Evolutionary conservation across 2,329 filamentous ascomycete species (phyloP).

Genomic region (Canariomyces notabilis): DNA sequence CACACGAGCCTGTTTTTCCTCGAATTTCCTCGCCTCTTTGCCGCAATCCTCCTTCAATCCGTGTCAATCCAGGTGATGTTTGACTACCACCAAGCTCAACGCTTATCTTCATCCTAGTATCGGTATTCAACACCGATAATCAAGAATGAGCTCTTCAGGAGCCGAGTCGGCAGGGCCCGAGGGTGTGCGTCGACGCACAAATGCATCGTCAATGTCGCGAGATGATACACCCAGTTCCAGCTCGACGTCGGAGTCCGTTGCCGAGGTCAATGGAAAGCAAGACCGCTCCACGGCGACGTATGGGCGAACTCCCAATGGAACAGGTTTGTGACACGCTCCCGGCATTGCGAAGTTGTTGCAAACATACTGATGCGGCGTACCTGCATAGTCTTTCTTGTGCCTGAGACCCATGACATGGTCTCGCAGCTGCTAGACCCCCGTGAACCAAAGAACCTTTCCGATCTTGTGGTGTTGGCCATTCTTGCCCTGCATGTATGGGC

Average conservation of each 20-base stretch:
- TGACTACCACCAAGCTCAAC: slow-evolving; percentile 19
- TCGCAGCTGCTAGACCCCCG: slow-evolving; percentile 91
- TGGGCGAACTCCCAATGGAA: slow-evolving; percentile 86
- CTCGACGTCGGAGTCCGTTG: not conserved
- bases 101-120: slow-evolving; percentile 14
- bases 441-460: slow-evolving; percentile 91
- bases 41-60: not conserved
- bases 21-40: not conserved
- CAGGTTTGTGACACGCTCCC: slow-evolving; percentile 55
- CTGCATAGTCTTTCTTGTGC: slow-evolving; percentile 80
- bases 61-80: slow-evolving; percentile 10
- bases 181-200: slow-evolving; percentile 20
- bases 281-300: slow-evolving; percentile 64
- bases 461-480: slow-evolving; percentile 72
- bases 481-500: slow-evolving; percentile 69
- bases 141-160: slow-evolving; percentile 22
- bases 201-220: slow-evolving; percentile 3
- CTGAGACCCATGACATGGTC: slow-evolving; percentile 97
- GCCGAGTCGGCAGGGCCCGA: slow-evolving; percentile 17
- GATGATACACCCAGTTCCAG: not conserved
- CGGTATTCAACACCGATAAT: slow-evolving; percentile 22
- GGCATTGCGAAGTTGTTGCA: slow-evolving; percentile 4
- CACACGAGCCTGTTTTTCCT: slow-evolving; percentile 12
- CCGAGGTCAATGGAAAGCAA: slow-evolving; percentile 3
- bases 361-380: slow-evolving; percentile 8